Evolutionary conservation across 345 rosid species (phyloP), one percentile per base, ranked within the genome.

Genomic region (Syzygium aromaticum): DNA sequence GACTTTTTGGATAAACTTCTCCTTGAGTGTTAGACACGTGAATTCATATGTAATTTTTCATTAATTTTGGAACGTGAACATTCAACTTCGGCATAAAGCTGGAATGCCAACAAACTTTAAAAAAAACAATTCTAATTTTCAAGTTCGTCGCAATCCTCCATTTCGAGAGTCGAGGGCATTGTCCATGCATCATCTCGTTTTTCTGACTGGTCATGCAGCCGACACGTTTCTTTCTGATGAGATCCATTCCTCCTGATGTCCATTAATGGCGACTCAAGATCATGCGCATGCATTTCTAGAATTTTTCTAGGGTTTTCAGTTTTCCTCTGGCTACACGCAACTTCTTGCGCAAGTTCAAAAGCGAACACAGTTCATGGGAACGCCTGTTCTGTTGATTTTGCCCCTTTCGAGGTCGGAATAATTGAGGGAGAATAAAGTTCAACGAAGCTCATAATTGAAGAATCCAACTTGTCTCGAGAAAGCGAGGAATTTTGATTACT

Each of bases 91-190:
- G 30, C 11, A 0, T 3, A 8, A 33, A 67, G 40, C 33, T 30
- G 30, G 7, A 3, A 64, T 64, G 21, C 6, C 0, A 33, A 16
- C 0, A 0, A 0, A 64, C 4, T 7, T 64, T 3, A 21, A 11
- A 23, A 33, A 28, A 30, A 28, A 61, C 30, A 64, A 13, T 28
- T 0, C 5, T 15, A 64, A 30, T 28, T 64, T 30, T 64, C 77
- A 30, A 28, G 7, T 7, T 30, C 22, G 2, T 30, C 0, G 5
- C 78, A 30, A 33, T 8, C 78, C 22, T 67, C 46, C 23, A 3
- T 67, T 17, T 33, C 1, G 46, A 43, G 46, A 43, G 46, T 43
- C 46, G 1, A 43, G 8, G 22, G 22, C 56, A 53, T 12, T 52
- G 14, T 14, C 46, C 46, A 52, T 52, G 15, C 53, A 52, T 16